Evolutionary conservation across 805 yeast species (phyloP).

Genomic region (Starmerella bombi): DNA sequence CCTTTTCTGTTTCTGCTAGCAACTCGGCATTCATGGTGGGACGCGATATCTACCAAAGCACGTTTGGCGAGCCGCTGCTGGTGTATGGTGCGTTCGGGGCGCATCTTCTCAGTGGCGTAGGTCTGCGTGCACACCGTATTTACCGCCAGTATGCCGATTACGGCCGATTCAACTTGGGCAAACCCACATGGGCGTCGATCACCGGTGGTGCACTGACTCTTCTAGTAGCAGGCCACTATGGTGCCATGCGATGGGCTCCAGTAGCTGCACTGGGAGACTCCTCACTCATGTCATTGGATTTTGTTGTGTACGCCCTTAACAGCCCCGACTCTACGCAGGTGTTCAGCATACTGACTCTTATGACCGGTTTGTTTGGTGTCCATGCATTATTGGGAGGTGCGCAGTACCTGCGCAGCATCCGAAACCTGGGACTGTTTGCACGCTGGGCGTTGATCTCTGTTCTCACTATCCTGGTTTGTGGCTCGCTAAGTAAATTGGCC

Average conservation of each 20-base stretch:
- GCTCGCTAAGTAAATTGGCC: conserved; percentile 4
- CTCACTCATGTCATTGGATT: conserved; percentile 40
- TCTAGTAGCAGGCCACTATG: conserved; percentile 35
- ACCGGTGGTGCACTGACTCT: conserved; percentile 46
- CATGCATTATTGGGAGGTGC: conserved; percentile 15
- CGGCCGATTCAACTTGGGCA: conserved; percentile 30
- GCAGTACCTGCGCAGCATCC: conserved; percentile 1
- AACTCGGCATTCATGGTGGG: conserved; percentile 48
- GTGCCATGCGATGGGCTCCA: conserved; percentile 40
- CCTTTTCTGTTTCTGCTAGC: conserved; percentile 32
- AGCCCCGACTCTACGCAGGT: background rate
- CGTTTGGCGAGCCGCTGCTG: conserved; percentile 37
- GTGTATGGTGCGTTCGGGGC: conserved; percentile 35
- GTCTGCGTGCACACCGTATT: conserved; percentile 31
- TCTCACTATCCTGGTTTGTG: background rate
- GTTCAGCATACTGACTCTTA: background rate
- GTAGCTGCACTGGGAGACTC: conserved; percentile 51
- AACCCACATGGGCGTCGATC: background rate
- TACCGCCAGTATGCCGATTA: conserved; percentile 20
- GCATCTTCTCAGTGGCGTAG: conserved; percentile 45
- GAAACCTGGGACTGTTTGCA: background rate
- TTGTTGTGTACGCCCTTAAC: conserved; percentile 29
- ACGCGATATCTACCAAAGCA: conserved; percentile 46
- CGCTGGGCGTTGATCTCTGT: background rate
- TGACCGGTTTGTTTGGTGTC: background rate